phyloP scores from a whole-genome alignment of 2,329 filamentous ascomycete species.

The Basipetospora chlamydospora region DNA sequence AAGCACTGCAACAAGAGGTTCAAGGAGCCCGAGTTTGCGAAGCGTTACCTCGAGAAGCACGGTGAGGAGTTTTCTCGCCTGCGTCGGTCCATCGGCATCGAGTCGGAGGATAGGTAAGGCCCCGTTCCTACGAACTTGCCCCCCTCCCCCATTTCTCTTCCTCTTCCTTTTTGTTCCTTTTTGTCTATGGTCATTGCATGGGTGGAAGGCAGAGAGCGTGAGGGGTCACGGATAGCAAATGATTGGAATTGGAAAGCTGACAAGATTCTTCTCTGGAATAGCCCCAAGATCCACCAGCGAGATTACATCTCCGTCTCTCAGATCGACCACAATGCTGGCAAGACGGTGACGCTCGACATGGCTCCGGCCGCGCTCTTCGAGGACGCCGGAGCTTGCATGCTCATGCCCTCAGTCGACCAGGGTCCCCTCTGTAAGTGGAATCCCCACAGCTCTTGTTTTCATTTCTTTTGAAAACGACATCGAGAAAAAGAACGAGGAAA shows the following conservation, averaged over 20 bases:
- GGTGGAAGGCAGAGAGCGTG: background rate
- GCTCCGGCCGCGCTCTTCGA: slow-evolving; percentile 20
- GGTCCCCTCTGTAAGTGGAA: slow-evolving; percentile 27
- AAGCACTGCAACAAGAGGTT: slow-evolving; percentile 5
- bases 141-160: no score
- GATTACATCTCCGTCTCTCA: slow-evolving; percentile 6
- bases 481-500: no score
- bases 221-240: background rate
- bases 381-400: slow-evolving; percentile 26
- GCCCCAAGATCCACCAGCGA: slow-evolving; percentile 2
- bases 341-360: slow-evolving; percentile 19
- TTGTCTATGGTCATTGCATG: no score
- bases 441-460: no score
- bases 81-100: slow-evolving; percentile 1
- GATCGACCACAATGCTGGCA: slow-evolving; percentile 21
- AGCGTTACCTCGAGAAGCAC: slow-evolving; percentile 4
- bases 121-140: no score
- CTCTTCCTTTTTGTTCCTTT: no score
- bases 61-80: slow-evolving; percentile 2
- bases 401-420: slow-evolving; percentile 34
- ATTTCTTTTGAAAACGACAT: no score
- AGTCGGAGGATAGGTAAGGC: slow-evolving; percentile 1
- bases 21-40: slow-evolving; percentile 4
- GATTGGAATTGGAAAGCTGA: background rate
- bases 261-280: background rate